phyloP scores from a whole-genome alignment of 768 basidiomycete genomes.

The Roridomyces roridus region DNA sequence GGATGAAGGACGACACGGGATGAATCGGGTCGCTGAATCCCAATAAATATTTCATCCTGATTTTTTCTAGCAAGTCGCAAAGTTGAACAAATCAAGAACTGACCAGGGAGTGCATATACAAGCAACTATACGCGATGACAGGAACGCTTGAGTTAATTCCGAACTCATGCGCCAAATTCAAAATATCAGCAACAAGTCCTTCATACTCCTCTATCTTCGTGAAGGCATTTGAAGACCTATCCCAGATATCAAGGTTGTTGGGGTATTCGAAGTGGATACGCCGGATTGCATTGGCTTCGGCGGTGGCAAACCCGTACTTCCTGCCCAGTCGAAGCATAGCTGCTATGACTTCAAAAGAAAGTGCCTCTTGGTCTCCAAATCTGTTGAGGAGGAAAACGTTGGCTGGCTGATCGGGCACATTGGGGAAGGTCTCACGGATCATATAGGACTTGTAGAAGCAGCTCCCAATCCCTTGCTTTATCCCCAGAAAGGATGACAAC shows the following conservation, averaged over 20 bases:
- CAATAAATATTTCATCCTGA: no score
- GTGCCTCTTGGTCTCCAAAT: background rate
- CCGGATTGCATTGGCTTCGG: background rate
- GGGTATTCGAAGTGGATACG: conserved; percentile 9
- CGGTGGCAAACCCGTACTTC: conserved; percentile 5
- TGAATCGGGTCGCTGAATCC: no score
- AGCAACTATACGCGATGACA: background rate
- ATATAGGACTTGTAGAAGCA: conserved; percentile 5
- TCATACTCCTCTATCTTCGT: background rate
- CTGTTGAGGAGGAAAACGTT: background rate
- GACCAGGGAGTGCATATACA: no score
- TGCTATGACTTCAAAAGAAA: background rate
- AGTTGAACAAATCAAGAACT: background rate
- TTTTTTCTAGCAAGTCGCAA: no score
- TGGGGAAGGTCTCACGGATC: conserved; percentile 6
- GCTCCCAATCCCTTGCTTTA: conserved; percentile 8
- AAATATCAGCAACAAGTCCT: background rate
- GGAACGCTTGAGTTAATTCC: conserved; percentile 3
- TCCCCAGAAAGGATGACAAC: conserved; percentile 2
- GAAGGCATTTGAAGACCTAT: no score
- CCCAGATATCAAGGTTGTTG: background rate
- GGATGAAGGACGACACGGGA: no score
- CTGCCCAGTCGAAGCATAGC: conserved; percentile 10
- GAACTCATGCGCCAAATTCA: conserved; percentile 2
- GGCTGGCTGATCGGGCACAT: no score